Conservation (phyloP, 352 stramenopile genomes). For the Phytophthora fragariae region DNA sequence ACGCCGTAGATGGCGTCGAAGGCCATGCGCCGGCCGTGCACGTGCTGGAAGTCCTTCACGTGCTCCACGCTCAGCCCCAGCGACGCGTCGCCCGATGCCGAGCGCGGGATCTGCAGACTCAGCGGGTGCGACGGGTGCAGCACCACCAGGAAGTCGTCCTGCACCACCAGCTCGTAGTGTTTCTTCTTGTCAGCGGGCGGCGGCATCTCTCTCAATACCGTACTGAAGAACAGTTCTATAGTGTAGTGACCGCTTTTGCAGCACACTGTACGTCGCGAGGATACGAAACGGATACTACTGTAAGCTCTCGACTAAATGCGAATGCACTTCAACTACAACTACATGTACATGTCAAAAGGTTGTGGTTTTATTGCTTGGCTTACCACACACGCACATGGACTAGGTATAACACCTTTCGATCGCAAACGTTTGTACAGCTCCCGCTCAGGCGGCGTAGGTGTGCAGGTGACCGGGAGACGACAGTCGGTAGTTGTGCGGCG, state of each 20-base stretch:
- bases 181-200: slow-evolving; percentile 37
- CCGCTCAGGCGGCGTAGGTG: slow-evolving; percentile 19
- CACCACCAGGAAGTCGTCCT: slow-evolving; percentile 76
- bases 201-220: slow-evolving; percentile 19
- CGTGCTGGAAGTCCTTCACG: slow-evolving; percentile 61
- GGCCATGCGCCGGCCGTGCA: slow-evolving; percentile 76
- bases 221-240: no score
- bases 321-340: no score
- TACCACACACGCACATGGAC: neutral
- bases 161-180: slow-evolving; percentile 71
- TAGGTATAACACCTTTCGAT: neutral
- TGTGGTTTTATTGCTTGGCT: neutral
- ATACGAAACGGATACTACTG: no score
- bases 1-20: slow-evolving; percentile 87
- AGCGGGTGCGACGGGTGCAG: slow-evolving; percentile 57
- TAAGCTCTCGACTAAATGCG: no score
- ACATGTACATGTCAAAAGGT: neutral
- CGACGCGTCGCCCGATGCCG: slow-evolving; percentile 33
- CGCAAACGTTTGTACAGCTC: neutral
- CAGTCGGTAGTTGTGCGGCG: slow-evolving; percentile 41
- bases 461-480: slow-evolving; percentile 35
- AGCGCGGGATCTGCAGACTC: slow-evolving; percentile 61
- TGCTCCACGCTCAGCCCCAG: slow-evolving; percentile 69
- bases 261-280: no score
- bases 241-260: no score